phyloP scores from a whole-genome alignment of 129 eudicot genomes.

The Calendula officinalis region DNA sequence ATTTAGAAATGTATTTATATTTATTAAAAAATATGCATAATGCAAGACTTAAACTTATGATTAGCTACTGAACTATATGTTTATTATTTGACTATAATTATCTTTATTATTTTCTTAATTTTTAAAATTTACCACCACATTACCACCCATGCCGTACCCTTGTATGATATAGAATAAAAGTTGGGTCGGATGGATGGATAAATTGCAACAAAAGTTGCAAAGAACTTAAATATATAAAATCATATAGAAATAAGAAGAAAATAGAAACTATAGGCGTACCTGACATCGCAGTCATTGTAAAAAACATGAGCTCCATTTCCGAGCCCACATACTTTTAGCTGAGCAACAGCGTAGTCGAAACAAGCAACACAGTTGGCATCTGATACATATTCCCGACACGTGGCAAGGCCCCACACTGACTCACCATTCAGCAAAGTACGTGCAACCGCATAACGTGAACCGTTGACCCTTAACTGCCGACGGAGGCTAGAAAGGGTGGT shows the following conservation, averaged over 20 bases:
- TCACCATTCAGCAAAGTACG: constrained; percentile 39
- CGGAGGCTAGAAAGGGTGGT: constrained; percentile 50
- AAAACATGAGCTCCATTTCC: constrained; percentile 53
- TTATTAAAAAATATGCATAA: no score
- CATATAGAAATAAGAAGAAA: neutral
- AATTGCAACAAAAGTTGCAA: no score
- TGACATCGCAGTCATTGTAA: constrained; percentile 59
- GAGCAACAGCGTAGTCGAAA: constrained; percentile 47
- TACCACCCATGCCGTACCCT: no score
- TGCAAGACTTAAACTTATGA: no score
- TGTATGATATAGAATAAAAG: no score
- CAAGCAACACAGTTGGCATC: constrained; percentile 45
- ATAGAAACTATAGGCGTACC: constrained; percentile 10
- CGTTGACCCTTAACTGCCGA: constrained; percentile 24
- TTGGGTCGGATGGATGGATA: no score
- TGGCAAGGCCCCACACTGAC: constrained; percentile 50
- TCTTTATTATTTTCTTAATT: no score
- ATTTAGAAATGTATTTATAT: no score
- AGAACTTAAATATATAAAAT: neutral
- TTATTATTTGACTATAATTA: no score
- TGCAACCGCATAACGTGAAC: constrained; percentile 41
- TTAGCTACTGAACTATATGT: no score
- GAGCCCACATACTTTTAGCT: constrained; percentile 38
- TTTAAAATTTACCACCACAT: no score
- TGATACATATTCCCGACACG: constrained; percentile 53